Percentiles rank a stretch among this genome's conserved stretches.
Evolutionary conservation across 2,329 filamentous ascomycete species (phyloP).

Genomic region (Nectriaceae sp.): DNA sequence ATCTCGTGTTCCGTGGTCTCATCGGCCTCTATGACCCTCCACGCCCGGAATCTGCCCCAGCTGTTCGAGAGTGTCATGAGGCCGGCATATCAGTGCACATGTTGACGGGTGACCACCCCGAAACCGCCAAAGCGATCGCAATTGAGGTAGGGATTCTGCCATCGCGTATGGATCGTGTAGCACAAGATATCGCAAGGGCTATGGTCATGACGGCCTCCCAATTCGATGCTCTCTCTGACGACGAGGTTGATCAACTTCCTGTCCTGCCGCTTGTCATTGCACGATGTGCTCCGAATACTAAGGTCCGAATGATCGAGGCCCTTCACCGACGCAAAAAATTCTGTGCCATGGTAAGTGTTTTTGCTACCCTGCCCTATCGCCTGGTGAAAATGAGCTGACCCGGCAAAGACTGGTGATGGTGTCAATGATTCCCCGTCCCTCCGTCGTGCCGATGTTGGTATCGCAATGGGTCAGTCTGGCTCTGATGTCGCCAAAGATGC

Average conservation of each 20-base stretch:
- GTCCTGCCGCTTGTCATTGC: conserved; percentile 69
- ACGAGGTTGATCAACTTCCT: conserved; percentile 64
- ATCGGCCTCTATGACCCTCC: too few species aligned
- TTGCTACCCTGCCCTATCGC: too few species aligned
- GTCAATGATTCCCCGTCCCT: conserved; percentile 67
- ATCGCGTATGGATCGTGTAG: conserved; percentile 48
- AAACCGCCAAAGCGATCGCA: conserved; percentile 64
- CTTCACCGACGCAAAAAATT: conserved; percentile 64
- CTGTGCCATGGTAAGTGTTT: conserved; percentile 60
- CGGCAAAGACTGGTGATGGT: conserved; percentile 40
- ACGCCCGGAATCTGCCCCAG: conserved; percentile 63
- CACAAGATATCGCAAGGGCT: conserved; percentile 53
- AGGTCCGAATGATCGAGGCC: conserved; percentile 72
- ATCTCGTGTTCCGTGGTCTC: conserved; percentile 65
- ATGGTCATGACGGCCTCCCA: conserved; percentile 66
- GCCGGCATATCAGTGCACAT: conserved; percentile 69
- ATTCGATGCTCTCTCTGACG: conserved; percentile 64
- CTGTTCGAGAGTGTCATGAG: conserved; percentile 59
- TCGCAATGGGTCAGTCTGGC: conserved; percentile 52
- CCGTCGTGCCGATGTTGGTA: conserved; percentile 67
- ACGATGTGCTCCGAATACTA: conserved; percentile 68
- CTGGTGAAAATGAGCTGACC: too few species aligned
- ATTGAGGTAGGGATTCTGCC: conserved; percentile 62
- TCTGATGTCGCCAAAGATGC: too few species aligned
- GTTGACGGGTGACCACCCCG: conserved; percentile 68